These are phyloP conservation scores for Blastocystis sp. DNA, from an alignment of 352 stramenopile species.

Conservation along the genomic window DNA sequence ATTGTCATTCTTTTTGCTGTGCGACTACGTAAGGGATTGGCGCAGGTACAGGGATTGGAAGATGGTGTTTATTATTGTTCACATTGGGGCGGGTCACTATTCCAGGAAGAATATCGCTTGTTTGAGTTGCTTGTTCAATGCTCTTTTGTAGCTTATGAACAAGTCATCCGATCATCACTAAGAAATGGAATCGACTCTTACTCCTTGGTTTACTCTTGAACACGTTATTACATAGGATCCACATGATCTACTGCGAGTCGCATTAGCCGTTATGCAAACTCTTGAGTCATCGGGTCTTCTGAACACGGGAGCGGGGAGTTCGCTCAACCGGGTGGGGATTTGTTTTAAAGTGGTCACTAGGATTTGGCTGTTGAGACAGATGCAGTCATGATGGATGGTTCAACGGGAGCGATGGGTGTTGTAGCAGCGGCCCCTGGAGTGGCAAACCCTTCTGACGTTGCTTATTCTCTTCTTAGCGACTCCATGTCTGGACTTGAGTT, in stretches of 20 bases:
- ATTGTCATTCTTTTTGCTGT: background rate
- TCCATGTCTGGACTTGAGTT: background rate
- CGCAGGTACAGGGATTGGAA: background rate
- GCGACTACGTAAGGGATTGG: background rate
- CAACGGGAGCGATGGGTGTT: background rate
- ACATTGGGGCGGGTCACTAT: constrained; percentile 12
- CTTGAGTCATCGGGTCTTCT: constrained; percentile 27
- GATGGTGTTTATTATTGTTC: constrained; percentile 23
- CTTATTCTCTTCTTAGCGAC: background rate
- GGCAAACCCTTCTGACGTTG: background rate
- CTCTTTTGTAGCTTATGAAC: background rate
- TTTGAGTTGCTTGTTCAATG: background rate
- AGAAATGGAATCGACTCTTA: background rate
- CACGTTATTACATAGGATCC: background rate
- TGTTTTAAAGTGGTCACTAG: background rate
- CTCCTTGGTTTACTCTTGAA: no score
- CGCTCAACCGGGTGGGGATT: background rate
- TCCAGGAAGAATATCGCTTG: background rate
- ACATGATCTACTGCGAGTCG: background rate
- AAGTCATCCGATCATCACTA: background rate
- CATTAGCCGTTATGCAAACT: background rate
- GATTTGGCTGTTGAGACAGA: constrained; percentile 1
- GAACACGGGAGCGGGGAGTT: constrained; percentile 14
- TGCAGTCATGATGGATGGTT: background rate
- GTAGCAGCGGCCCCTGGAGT: background rate